These are phyloP conservation scores for Termitomyces sp. DNA, from an alignment of 768 basidiomycete species.

Conservation along the genomic window DNA sequence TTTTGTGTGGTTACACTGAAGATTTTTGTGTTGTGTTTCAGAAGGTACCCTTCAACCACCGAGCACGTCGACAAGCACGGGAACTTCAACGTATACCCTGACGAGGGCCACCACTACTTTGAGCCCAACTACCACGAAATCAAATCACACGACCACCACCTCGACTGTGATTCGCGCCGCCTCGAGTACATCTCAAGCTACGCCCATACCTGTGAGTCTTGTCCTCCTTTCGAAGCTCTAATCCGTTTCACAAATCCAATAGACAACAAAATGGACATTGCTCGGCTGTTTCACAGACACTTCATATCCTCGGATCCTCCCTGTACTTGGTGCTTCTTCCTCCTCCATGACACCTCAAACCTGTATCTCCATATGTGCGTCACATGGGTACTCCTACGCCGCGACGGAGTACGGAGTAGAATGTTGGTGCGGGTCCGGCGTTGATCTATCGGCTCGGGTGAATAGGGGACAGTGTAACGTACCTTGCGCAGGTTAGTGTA, in stretches of 20 bases:
- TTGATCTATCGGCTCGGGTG: conserved; percentile 18
- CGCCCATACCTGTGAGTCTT: neutral
- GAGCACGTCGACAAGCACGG: neutral
- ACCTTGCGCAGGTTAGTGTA: conserved; percentile 25
- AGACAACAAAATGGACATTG: conserved; percentile 18
- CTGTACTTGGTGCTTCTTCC: conserved; percentile 13
- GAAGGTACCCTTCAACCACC: conserved; percentile 1
- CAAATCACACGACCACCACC: neutral
- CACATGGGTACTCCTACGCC: conserved; percentile 24
- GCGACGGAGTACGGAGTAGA: conserved; percentile 28
- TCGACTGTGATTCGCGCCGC: neutral
- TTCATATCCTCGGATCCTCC: conserved; percentile 21
- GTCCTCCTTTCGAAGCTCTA: conserved; percentile 4
- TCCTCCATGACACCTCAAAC: conserved; percentile 24
- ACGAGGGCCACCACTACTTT: neutral
- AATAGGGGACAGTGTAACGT: conserved; percentile 21
- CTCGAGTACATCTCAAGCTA: conserved; percentile 4
- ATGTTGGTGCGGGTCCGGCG: conserved; percentile 28
- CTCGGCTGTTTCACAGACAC: conserved; percentile 28
- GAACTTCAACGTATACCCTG: neutral
- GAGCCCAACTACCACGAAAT: neutral
- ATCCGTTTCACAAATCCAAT: conserved; percentile 1
- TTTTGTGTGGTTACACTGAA: neutral
- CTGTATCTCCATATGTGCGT: conserved; percentile 23
- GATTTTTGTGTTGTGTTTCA: neutral